Evolutionary conservation across 148 eudicot species (phyloP).

Genomic region (Agrostemma githago): DNA sequence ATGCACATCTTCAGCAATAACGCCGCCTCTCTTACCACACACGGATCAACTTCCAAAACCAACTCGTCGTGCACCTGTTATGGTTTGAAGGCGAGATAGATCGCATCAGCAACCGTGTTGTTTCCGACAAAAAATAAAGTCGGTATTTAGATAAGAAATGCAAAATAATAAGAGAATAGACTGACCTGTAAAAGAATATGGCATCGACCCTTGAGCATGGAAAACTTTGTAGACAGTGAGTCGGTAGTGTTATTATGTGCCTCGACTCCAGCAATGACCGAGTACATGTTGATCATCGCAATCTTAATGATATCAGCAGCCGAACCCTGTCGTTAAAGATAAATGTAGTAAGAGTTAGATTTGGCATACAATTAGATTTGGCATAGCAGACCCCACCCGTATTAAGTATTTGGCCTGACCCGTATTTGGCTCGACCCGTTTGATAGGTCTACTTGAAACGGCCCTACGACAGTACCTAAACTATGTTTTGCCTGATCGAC

Average conservation of each 20-base stretch:
- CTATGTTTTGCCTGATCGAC: background rate
- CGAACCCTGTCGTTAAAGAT: constrained; percentile 54
- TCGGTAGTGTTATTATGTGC: constrained; percentile 26
- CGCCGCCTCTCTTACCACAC: constrained; percentile 64
- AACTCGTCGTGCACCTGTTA: constrained; percentile 90
- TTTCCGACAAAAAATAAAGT: background rate
- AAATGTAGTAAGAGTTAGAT: background rate
- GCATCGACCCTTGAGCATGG: constrained; percentile 75
- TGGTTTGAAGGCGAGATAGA: background rate
- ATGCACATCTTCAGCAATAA: constrained; percentile 64
- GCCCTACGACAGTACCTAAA: background rate
- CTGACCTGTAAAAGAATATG: constrained; percentile 91
- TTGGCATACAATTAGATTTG: background rate
- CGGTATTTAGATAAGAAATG: background rate
- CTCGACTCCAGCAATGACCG: constrained; percentile 47
- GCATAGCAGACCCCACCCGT: background rate
- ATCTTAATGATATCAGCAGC: constrained; percentile 96
- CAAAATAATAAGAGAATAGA: background rate
- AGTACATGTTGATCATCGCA: constrained; percentile 79
- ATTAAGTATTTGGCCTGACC: too few species aligned
- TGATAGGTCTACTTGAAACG: too few species aligned
- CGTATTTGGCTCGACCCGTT: too few species aligned
- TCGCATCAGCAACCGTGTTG: too few species aligned
- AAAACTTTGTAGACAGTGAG: constrained; percentile 37
- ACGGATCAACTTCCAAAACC: constrained; percentile 83